Percentiles rank a stretch among this genome's conserved stretches.
Conservation (phyloP, 768 basidiomycete genomes). For the Boletus sensibilis region DNA sequence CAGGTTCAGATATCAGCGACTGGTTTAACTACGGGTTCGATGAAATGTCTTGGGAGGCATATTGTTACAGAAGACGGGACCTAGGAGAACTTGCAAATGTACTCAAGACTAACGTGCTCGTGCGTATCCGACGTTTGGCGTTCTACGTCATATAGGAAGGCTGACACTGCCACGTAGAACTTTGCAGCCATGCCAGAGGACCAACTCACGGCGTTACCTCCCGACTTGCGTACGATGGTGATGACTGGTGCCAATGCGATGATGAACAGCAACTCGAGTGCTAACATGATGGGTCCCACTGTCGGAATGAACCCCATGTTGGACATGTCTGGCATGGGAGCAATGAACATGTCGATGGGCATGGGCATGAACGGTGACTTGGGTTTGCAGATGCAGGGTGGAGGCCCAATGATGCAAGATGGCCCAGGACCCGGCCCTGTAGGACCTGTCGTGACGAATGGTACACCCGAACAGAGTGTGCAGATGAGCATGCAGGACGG, state of each 20-base stretch:
- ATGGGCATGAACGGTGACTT: conserved; percentile 70
- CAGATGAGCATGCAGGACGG: conserved; percentile 44
- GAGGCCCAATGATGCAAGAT: conserved; percentile 57
- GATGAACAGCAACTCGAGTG: conserved; percentile 60
- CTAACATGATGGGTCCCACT: conserved; percentile 53
- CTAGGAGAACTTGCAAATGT: conserved; percentile 76
- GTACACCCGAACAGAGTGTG: conserved; percentile 39
- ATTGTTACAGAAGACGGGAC: conserved; percentile 81
- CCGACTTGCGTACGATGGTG: conserved; percentile 83
- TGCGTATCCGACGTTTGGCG: conserved; percentile 37
- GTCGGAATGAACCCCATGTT: conserved; percentile 69
- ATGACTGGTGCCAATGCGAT: conserved; percentile 79
- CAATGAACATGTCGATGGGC: conserved; percentile 50
- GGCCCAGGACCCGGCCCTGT: conserved; percentile 36
- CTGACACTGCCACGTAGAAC: conserved; percentile 46
- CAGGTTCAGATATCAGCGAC: conserved; percentile 91
- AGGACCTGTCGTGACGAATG: conserved; percentile 37
- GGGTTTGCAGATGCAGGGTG: conserved; percentile 50
- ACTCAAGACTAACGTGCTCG: conserved; percentile 80
- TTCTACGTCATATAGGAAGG: not conserved
- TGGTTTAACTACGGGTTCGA: conserved; percentile 99
- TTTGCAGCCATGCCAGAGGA: conserved; percentile 83
- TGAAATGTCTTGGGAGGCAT: conserved; percentile 93
- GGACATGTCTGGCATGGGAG: conserved; percentile 70
- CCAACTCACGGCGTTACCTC: conserved; percentile 71